Percentiles rank a stretch among this genome's conserved stretches.
phyloP scores from a whole-genome alignment of 163 green algal species.

The Dunaliella salina region DNA sequence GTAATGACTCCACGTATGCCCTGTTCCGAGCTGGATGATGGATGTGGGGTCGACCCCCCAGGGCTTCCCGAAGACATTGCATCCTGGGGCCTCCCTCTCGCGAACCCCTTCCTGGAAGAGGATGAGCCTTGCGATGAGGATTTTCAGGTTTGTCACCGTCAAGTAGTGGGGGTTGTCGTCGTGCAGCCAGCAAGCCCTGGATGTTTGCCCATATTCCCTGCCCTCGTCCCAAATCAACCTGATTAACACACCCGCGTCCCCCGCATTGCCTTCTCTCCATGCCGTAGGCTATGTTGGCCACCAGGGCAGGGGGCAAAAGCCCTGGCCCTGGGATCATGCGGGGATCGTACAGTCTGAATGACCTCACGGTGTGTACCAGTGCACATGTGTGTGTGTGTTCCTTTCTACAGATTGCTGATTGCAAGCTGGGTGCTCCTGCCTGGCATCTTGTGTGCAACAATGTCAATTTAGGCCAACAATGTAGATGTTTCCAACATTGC shows the following conservation, averaged over 20 bases:
- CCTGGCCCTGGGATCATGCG: constrained; percentile 4
- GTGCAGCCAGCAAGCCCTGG: background rate
- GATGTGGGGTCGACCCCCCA: background rate
- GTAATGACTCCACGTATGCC: background rate
- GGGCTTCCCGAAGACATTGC: background rate
- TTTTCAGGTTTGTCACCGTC: background rate
- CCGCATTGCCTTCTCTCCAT: background rate
- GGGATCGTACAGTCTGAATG: constrained; percentile 17
- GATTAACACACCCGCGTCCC: too few species aligned
- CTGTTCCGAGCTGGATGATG: background rate
- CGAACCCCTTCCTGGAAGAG: background rate
- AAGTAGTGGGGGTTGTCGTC: background rate
- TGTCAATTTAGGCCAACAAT: too few species aligned
- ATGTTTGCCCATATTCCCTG: background rate
- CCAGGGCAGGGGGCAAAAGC: background rate
- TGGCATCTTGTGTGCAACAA: too few species aligned
- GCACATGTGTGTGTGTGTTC: background rate
- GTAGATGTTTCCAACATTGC: background rate
- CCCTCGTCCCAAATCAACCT: background rate
- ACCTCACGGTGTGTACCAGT: constrained; percentile 1
- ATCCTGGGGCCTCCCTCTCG: background rate
- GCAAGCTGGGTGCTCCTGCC: background rate
- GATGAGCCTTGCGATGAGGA: background rate
- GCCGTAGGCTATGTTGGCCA: background rate
- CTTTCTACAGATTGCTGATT: background rate